Base-by-base conservation (phyloP, 495 filamentous ascomycete genomes). In the Talaromyces trachyspermus region DNA sequence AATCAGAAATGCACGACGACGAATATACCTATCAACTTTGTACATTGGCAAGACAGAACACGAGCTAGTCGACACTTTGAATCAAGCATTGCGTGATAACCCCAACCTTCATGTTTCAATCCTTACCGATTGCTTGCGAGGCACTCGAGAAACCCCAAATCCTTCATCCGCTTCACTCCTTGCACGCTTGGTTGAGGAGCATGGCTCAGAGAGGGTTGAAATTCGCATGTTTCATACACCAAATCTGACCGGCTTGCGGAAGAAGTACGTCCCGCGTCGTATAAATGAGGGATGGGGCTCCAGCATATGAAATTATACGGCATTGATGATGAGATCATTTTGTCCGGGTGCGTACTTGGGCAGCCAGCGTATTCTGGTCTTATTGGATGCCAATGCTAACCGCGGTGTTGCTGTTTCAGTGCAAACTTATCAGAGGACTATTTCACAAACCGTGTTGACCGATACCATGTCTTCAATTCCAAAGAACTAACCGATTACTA, bases 261-360 rank as follows among this genome's bases (percentile, higher is more conserved):
- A 97, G 70, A 80, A 78, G 54, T 61, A 86, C 53, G 76, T 97
- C 35, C 92, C 92, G 2, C 83, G 80, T 52, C 77, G 92, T 8
- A 88, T 97, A 58, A 99, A 99, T 55, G 92, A 99, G 62, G 92
- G 92, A 27, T 99, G 92, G 91, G 92, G 92, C 67, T 99, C 35
- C 92, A 99, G 59, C 92, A 99, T 59, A 99, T 99, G 88, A 99
- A 99, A 74, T 75, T 99, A 0, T 99, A 99, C 54, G 92, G 94
- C 0, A 66, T 95, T 33, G 92, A 99, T 51, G 89, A 97, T 56
- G 91, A 96, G 63, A 81, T 99, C 41, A 92, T 99, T 27, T 75
- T 99, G 22, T 95, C 89, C 2, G 92, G 92, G 81, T 87, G 74
- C 29, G 71, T 36, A 45, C 18, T 12, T 11, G 18, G 18, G 45